phyloP scores from a whole-genome alignment of 2,329 filamentous ascomycete genomes.

The Talaromyces atroroseus region DNA sequence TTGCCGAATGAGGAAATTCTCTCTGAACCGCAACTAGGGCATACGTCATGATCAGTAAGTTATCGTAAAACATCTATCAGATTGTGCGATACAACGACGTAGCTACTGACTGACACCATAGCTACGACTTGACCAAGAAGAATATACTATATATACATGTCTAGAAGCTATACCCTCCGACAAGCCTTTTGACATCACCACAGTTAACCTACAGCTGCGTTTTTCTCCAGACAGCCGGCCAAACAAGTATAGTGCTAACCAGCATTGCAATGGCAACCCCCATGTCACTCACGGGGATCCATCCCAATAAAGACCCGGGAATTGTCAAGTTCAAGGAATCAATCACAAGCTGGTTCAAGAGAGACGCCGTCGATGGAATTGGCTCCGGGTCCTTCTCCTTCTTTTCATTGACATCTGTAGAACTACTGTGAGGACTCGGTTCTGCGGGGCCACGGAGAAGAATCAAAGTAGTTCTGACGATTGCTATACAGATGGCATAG shows the following conservation, averaged over 20 bases:
- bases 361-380: background rate
- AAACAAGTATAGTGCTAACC: conserved; percentile 4
- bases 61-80: no score
- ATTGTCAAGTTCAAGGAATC: conserved; percentile 7
- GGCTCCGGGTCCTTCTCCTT: background rate
- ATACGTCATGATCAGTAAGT: no score
- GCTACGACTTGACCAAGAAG: no score
- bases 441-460: background rate
- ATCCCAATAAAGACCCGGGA: conserved; percentile 5
- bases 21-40: no score
- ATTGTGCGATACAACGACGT: no score
- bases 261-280: conserved; percentile 8
- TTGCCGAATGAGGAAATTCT: no score
- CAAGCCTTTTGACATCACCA: background rate
- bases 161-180: no score
- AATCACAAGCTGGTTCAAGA: conserved; percentile 8
- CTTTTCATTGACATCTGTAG: conserved; percentile 3
- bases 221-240: conserved; percentile 6
- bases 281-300: conserved; percentile 7
- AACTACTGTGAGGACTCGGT: background rate
- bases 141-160: background rate
- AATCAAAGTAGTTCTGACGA: conserved; percentile 4
- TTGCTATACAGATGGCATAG: conserved; percentile 7
- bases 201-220: conserved; percentile 2
- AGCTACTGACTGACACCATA: no score